Percentiles rank a stretch among this genome's conserved stretches.
Conservation (phyloP, 805 yeast species). For the Candida morakotiae region DNA sequence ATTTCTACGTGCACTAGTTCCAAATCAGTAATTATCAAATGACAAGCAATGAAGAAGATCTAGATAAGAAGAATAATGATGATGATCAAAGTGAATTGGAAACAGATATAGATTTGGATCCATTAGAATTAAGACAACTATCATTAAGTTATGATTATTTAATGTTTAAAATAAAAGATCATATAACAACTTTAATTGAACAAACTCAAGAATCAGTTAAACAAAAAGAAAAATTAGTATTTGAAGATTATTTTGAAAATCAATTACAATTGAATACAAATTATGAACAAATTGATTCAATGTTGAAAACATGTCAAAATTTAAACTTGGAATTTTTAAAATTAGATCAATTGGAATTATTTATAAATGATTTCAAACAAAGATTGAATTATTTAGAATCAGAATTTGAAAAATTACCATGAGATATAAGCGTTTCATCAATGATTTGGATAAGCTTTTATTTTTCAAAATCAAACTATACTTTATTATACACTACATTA, state of each 20-base stretch:
- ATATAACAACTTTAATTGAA: conserved; percentile 45
- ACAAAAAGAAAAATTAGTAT: conserved; percentile 26
- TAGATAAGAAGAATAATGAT: neutral
- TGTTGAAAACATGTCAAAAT: conserved; percentile 44
- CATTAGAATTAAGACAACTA: conserved; percentile 55
- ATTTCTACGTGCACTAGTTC: neutral
- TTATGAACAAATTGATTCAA: conserved; percentile 33
- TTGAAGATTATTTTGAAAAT: conserved; percentile 18
- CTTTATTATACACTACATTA: neutral
- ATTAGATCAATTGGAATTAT: conserved; percentile 44
- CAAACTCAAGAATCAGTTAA: conserved; percentile 26
- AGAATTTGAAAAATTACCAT: conserved; percentile 11
- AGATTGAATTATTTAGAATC: conserved; percentile 33
- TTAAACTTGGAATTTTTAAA: conserved; percentile 51
- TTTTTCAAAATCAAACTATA: no score
- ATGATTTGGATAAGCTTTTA: no score
- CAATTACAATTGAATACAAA: conserved; percentile 33
- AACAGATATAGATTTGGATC: conserved; percentile 37
- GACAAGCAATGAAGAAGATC: neutral
- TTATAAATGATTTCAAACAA: conserved; percentile 37
- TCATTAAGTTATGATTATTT: conserved; percentile 64
- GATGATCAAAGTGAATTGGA: neutral
- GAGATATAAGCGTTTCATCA: no score
- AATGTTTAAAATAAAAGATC: conserved; percentile 57
- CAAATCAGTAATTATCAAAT: no score